These are phyloP conservation scores for Coix lacrymajobi DNA, from an alignment of 176 grass and related monocot genomes.

Conservation along the genomic window DNA sequence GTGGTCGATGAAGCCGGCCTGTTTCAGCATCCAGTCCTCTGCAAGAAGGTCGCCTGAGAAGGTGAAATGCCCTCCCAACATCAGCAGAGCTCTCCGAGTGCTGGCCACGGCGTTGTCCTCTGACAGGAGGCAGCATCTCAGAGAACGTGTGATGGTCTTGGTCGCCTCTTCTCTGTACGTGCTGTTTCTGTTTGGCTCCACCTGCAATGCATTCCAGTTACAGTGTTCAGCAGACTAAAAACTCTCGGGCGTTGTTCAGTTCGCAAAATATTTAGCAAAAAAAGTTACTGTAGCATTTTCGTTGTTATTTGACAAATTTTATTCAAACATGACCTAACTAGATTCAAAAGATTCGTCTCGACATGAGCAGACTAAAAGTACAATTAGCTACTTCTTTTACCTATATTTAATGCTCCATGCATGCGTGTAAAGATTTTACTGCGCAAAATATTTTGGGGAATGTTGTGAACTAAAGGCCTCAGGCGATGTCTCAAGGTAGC, in stretches of 20 bases:
- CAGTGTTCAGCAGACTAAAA: not conserved
- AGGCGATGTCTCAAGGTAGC: not conserved
- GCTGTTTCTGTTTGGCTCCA: not conserved
- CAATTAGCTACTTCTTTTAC: no score
- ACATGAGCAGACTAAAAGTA: no score
- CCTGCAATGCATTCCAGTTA: slow-evolving; percentile 14
- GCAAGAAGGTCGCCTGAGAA: slow-evolving; percentile 35
- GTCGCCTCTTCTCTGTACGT: slow-evolving; percentile 34
- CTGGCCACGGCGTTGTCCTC: slow-evolving; percentile 27
- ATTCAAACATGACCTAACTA: no score
- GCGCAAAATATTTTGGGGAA: no score
- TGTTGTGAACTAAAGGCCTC: no score
- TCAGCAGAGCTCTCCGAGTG: slow-evolving; percentile 43
- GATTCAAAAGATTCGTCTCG: no score
- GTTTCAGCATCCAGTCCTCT: slow-evolving; percentile 45
- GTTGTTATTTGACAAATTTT: no score
- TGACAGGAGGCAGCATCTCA: slow-evolving; percentile 27
- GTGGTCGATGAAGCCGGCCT: slow-evolving; percentile 27
- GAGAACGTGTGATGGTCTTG: slow-evolving; percentile 24
- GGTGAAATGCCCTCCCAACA: slow-evolving; percentile 56
- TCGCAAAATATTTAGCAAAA: no score
- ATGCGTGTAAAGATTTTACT: no score
- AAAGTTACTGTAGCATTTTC: no score
- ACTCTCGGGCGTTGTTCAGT: no score
- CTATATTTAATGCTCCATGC: no score